A percentile compares a stretch with the other conserved stretches of the same genome.
phyloP scores from a whole-genome alignment of 163 green algal genomes.

The Coccomyxa subellipsoidea region DNA sequence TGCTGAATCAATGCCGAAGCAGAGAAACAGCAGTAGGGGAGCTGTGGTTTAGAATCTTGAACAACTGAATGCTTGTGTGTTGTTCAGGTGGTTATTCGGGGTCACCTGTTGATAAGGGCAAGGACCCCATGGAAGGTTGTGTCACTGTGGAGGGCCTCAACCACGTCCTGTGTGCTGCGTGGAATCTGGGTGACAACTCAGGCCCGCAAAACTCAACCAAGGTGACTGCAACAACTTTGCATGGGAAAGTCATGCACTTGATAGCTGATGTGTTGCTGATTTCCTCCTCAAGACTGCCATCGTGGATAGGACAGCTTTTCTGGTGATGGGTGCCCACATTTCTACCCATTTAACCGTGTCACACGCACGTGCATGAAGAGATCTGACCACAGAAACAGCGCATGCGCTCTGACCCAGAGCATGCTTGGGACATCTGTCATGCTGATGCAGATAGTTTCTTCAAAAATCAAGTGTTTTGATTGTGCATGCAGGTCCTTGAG shows the following conservation, averaged over 20 bases:
- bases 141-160: constrained; percentile 33
- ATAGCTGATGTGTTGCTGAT: background rate
- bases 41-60: background rate
- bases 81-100: constrained; percentile 27
- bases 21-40: no score
- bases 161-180: constrained; percentile 50
- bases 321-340: no score
- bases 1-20: no score
- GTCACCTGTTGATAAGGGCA: constrained; percentile 33
- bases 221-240: constrained; percentile 4
- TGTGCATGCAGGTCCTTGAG: constrained; percentile 24
- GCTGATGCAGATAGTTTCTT: no score
- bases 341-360: no score
- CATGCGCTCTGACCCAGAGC: no score
- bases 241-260: background rate
- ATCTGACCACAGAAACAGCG: no score
- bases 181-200: constrained; percentile 49
- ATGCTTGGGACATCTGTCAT: no score
- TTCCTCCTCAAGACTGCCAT: no score
- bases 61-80: background rate
- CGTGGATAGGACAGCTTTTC: no score
- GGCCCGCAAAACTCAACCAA: constrained; percentile 34
- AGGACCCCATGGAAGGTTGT: constrained; percentile 24
- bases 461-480: background rate
- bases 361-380: no score